phyloP scores from a whole-genome alignment of 2,329 filamentous ascomycete genomes.

The Stromatinia cepivora region DNA sequence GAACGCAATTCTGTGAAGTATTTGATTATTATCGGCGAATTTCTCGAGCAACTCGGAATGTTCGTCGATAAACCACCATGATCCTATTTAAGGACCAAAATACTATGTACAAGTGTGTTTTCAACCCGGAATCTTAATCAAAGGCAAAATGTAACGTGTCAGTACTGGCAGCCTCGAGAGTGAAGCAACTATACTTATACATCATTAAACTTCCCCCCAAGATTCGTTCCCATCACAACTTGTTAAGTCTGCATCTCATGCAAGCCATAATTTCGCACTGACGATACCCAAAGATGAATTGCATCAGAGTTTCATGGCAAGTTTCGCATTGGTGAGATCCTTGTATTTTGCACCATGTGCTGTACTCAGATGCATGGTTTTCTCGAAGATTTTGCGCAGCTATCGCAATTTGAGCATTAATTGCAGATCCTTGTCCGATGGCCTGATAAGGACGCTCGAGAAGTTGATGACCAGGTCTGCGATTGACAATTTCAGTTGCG shows the following conservation, averaged over 20 bases:
- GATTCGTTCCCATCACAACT: slow-evolving; percentile 28
- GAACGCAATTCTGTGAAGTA: not conserved
- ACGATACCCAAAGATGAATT: slow-evolving; percentile 49
- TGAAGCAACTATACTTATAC: not conserved
- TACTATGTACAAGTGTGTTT: not conserved
- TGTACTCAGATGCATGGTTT: slow-evolving; percentile 47
- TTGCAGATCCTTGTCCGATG: slow-evolving; percentile 34
- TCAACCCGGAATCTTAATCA: not conserved
- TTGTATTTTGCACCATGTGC: slow-evolving; percentile 40
- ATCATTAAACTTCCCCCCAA: not conserved
- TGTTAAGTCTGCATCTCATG: slow-evolving; percentile 48
- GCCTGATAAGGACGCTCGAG: not conserved
- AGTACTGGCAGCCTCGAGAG: not conserved
- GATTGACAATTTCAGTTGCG: slow-evolving; percentile 40
- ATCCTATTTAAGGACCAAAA: not conserved
- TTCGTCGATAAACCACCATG: not conserved
- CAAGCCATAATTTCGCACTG: slow-evolving; percentile 50
- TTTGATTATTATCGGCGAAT: not conserved
- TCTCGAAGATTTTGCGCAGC: slow-evolving; percentile 35
- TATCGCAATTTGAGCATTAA: slow-evolving; percentile 38
- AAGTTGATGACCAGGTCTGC: slow-evolving; percentile 20
- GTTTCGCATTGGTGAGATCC: slow-evolving; percentile 46
- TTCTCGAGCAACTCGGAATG: not conserved
- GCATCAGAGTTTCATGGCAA: slow-evolving; percentile 43
- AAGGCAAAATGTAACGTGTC: not conserved